phyloP scores from a whole-genome alignment of 345 rosid genomes.

The Populus ilicifolia region DNA sequence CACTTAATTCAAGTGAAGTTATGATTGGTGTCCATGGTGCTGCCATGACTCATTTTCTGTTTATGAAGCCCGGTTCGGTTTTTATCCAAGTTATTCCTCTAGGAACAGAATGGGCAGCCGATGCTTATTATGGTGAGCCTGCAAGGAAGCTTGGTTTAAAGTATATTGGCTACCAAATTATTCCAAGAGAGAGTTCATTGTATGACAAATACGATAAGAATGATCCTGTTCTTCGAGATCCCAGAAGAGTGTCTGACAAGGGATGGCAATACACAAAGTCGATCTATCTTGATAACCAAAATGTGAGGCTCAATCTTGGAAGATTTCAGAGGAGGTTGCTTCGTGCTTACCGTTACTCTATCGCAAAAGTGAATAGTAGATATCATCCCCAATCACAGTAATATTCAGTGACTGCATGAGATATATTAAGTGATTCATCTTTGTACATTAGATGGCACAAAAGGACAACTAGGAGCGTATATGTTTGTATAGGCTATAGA shows the following conservation, averaged over 20 bases:
- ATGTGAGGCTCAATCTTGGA: conserved; percentile 48
- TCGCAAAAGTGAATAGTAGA: conserved; percentile 16
- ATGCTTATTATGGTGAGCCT: conserved; percentile 75
- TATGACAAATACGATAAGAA: conserved; percentile 46
- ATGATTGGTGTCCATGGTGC: conserved; percentile 91
- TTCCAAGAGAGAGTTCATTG: conserved; percentile 64
- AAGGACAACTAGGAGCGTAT: not conserved
- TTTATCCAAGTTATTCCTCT: conserved; percentile 76
- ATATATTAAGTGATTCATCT: not conserved
- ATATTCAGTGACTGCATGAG: not conserved
- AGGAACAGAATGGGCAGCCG: conserved; percentile 89
- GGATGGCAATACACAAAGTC: conserved; percentile 82
- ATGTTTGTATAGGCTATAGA: not conserved
- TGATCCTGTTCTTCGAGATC: conserved; percentile 65
- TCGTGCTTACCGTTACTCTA: conserved; percentile 41
- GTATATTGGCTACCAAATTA: conserved; percentile 56
- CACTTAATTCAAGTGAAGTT: conserved; percentile 63
- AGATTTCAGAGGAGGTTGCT: conserved; percentile 56
- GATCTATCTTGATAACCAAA: conserved; percentile 67
- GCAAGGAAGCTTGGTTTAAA: conserved; percentile 71
- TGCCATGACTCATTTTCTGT: conserved; percentile 85
- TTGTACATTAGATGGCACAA: not conserved
- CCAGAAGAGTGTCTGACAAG: conserved; percentile 46
- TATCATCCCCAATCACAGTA: conserved; percentile 1
- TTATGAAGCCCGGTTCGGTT: conserved; percentile 63